A percentile compares a stretch with the other conserved stretches of the same genome.
phyloP scores from a whole-genome alignment of 2,329 filamentous ascomycete genomes.

The Emericellopsis atlantica region DNA sequence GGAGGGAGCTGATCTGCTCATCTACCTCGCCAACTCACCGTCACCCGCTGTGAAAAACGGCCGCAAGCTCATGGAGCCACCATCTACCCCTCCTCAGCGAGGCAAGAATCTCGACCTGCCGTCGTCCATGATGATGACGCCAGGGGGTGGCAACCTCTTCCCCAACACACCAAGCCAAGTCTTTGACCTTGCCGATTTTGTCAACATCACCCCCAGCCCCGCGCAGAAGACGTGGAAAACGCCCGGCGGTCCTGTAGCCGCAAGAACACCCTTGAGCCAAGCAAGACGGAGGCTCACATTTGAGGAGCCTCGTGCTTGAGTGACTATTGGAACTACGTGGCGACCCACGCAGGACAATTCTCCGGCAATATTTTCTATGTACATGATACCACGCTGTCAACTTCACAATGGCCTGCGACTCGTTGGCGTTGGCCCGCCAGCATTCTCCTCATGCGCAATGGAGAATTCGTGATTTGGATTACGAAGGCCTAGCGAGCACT shows the following conservation, averaged over 20 bases:
- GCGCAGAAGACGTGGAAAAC: constrained; percentile 86
- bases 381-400: constrained; percentile 5
- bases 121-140: constrained; percentile 83
- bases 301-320: constrained; percentile 53
- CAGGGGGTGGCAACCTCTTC: constrained; percentile 55
- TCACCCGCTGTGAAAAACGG: constrained; percentile 58
- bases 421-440: no score
- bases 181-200: constrained; percentile 93
- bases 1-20: constrained; percentile 67
- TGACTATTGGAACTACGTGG: not conserved
- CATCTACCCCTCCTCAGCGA: constrained; percentile 65
- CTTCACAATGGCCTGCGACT: not conserved
- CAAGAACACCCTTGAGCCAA: constrained; percentile 49
- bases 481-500: no score
- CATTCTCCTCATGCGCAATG: no score
- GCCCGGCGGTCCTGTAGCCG: constrained; percentile 41
- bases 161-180: constrained; percentile 68
- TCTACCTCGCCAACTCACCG: constrained; percentile 84
- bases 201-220: constrained; percentile 93
- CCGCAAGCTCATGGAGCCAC: constrained; percentile 47
- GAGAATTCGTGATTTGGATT: no score
- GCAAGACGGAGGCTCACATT: constrained; percentile 72
- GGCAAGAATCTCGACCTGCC: constrained; percentile 49
- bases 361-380: constrained; percentile 3
- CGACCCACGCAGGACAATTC: no score